A percentile compares a stretch with the other conserved stretches of the same genome.
Evolutionary conservation across 129 eudicot species (phyloP).

Genomic region (Chrysanthemum lavandulifolium): DNA sequence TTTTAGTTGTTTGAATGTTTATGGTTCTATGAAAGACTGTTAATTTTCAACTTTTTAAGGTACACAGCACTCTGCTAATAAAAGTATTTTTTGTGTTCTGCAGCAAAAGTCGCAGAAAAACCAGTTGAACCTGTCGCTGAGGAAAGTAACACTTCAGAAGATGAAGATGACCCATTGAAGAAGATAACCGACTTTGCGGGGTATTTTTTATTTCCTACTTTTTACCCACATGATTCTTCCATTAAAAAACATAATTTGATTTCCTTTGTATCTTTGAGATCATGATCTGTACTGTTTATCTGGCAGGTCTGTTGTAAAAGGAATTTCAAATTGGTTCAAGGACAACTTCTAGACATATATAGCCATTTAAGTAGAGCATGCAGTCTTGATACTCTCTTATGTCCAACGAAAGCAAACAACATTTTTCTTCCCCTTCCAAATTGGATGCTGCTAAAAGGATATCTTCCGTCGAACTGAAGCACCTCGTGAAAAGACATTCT

Average conservation of each 20-base stretch:
- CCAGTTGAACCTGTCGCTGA: constrained; percentile 38
- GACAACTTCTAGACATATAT: constrained; percentile 56
- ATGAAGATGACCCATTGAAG: constrained; percentile 64
- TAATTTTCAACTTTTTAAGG: no score
- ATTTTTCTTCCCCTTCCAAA: constrained; percentile 12
- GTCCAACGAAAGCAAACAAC: constrained; percentile 13
- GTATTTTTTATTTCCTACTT: constrained; percentile 33
- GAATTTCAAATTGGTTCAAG: constrained; percentile 82
- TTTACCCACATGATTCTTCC: neutral
- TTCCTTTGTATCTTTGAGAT: neutral
- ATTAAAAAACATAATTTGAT: neutral
- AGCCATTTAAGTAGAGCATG: constrained; percentile 11
- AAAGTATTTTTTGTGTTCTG: no score
- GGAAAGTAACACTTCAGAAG: constrained; percentile 53
- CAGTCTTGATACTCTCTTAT: constrained; percentile 1
- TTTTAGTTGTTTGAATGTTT: no score
- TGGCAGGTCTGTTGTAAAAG: constrained; percentile 85
- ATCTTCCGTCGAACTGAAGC: constrained; percentile 18
- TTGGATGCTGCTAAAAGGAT: constrained; percentile 3
- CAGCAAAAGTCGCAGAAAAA: constrained; percentile 28
- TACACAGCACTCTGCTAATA: no score
- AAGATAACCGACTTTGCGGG: constrained; percentile 69
- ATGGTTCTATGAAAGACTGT: no score
- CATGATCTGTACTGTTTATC: neutral
- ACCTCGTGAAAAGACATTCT: constrained; percentile 13